Conservation (phyloP, 2,329 filamentous ascomycete genomes). For the Pyricularia grisea region DNA sequence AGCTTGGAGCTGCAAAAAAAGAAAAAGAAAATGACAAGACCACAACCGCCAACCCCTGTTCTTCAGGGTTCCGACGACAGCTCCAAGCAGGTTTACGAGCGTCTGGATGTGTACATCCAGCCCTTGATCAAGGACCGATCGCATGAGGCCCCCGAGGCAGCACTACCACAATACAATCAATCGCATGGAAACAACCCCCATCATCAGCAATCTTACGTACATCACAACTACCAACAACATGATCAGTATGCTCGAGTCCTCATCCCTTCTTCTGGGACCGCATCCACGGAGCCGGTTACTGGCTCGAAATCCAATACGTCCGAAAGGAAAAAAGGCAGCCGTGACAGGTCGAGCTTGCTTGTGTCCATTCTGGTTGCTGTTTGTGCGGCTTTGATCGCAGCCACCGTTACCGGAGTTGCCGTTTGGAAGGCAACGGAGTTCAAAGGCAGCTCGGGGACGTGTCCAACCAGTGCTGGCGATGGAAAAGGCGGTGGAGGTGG, state of each 20-base stretch:
- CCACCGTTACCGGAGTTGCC: constrained; percentile 6
- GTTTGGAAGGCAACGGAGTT: constrained; percentile 7
- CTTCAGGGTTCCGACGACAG: background rate
- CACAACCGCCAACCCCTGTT: background rate
- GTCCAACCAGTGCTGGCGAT: background rate
- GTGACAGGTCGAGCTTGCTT: background rate
- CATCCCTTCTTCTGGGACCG: background rate
- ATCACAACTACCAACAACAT: background rate
- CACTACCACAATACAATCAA: background rate
- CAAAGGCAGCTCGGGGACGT: background rate
- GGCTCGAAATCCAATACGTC: background rate
- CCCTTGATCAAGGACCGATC: background rate
- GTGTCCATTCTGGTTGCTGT: background rate
- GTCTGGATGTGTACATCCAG: background rate
- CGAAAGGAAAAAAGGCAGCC: background rate
- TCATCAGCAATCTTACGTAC: background rate
- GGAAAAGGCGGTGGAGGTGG: background rate
- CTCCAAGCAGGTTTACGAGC: background rate
- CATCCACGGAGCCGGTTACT: background rate
- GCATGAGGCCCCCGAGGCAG: background rate
- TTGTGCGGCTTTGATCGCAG: constrained; percentile 2
- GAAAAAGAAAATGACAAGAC: background rate
- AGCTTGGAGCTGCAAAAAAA: background rate
- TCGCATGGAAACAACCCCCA: background rate
- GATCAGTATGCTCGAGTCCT: background rate